Conservation (phyloP, 1,284 basidiomycete genomes). For the Microbotryum violaceum region DNA sequence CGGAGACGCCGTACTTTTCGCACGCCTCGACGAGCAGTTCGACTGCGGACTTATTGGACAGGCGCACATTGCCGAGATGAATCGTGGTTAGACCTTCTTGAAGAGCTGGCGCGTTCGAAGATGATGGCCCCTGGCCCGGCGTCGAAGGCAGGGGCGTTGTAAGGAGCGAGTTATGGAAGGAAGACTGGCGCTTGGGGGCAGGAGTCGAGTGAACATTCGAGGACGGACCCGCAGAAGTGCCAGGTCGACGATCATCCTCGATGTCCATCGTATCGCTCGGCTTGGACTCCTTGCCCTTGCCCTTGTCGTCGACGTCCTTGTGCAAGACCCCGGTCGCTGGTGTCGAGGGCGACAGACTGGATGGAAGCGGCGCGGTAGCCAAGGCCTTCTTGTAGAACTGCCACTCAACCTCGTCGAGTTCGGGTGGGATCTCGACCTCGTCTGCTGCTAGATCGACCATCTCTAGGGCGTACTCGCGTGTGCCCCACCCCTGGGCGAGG, state of each 20-base stretch:
- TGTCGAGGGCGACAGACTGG: conserved; percentile 5
- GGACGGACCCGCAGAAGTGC: not conserved
- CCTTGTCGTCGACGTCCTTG: conserved; percentile 11
- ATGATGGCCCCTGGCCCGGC: conserved; percentile 12
- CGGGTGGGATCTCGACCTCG: conserved; percentile 35
- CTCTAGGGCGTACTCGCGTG: conserved; percentile 41
- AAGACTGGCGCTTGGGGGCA: conserved; percentile 16
- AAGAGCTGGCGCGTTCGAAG: conserved; percentile 6
- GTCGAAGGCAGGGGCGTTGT: conserved; percentile 22
- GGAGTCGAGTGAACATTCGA: conserved; percentile 10
- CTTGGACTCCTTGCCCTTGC: conserved; percentile 7
- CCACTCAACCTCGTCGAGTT: conserved; percentile 41
- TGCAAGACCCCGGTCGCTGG: conserved; percentile 10
- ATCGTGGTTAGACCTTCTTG: conserved; percentile 41
- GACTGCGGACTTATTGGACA: conserved; percentile 21
- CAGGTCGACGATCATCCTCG: conserved; percentile 4
- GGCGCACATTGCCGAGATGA: conserved; percentile 36
- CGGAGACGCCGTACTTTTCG: conserved; percentile 64
- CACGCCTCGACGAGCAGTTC: conserved; percentile 66
- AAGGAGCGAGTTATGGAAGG: conserved; percentile 16
- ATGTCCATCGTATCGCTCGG: conserved; percentile 10
- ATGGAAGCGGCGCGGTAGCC: not conserved
- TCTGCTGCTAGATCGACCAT: conserved; percentile 42
- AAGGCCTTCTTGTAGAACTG: conserved; percentile 43
- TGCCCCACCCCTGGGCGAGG: conserved; percentile 38